Evolutionary conservation across 1,139 yeast species (phyloP).

Genomic region (Candida tetrigidarum): DNA sequence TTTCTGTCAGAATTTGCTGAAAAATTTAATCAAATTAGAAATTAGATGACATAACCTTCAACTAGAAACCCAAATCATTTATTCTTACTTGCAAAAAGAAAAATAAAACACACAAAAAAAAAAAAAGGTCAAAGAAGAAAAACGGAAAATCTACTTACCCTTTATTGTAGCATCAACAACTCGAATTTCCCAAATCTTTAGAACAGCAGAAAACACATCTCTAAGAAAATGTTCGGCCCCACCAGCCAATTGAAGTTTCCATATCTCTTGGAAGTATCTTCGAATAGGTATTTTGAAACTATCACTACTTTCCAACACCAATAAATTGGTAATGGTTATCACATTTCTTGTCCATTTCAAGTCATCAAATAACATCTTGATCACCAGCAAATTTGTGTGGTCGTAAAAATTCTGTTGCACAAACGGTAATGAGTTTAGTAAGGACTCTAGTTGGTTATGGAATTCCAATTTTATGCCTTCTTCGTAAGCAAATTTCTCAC

Average conservation of each 20-base stretch:
- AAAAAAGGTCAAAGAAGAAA: neutral
- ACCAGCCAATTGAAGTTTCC: slow-evolving; percentile 10
- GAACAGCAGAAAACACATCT: slow-evolving; percentile 12
- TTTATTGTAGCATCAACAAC: slow-evolving; percentile 5
- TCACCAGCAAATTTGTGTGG: neutral
- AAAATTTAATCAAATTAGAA: no score
- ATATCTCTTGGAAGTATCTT: slow-evolving; percentile 10
- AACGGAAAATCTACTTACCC: neutral
- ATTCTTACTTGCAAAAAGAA: neutral
- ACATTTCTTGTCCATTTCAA: slow-evolving; percentile 11
- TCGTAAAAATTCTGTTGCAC: slow-evolving; percentile 1
- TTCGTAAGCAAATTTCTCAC: slow-evolving; percentile 2
- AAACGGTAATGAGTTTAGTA: slow-evolving; percentile 5
- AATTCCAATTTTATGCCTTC: slow-evolving; percentile 9
- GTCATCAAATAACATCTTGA: slow-evolving; percentile 10
- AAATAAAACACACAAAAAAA: neutral
- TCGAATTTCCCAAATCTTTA: slow-evolving; percentile 13
- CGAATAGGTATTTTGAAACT: slow-evolving; percentile 8
- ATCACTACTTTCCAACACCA: slow-evolving; percentile 4
- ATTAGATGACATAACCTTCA: no score
- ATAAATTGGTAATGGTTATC: slow-evolving; percentile 8
- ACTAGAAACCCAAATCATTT: neutral
- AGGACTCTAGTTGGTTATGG: slow-evolving; percentile 8
- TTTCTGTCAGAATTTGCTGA: no score
- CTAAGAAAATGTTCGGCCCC: slow-evolving; percentile 9